phyloP scores from a whole-genome alignment of 1,139 yeast species.

The Neolecta irregularis region DNA sequence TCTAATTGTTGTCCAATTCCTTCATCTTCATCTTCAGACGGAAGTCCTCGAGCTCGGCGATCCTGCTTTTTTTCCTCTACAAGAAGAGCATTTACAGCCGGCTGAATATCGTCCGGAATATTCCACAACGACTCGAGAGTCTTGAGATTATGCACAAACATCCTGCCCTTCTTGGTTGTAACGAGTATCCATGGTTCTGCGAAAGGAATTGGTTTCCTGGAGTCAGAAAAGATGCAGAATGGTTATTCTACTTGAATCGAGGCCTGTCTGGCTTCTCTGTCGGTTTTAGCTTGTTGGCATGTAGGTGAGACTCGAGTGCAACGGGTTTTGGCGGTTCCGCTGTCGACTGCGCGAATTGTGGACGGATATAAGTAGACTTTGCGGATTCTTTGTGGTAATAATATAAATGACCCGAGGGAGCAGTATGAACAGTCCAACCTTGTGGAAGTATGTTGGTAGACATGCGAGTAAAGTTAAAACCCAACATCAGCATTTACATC shows the following conservation, averaged over 20 bases:
- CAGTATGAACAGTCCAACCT: conserved; percentile 12
- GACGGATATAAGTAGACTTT: conserved; percentile 21
- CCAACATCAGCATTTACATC: too few species aligned
- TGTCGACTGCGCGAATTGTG: conserved; percentile 13
- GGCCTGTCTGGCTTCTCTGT: conserved; percentile 14
- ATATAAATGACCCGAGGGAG: conserved; percentile 24
- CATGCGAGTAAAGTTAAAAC: too few species aligned
- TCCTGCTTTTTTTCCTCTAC: conserved; percentile 3
- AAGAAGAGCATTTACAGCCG: conserved; percentile 21
- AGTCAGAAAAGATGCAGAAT: conserved; percentile 6
- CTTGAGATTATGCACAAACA: conserved; percentile 29
- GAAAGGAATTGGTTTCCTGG: conserved; percentile 9
- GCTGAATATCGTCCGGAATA: conserved; percentile 25
- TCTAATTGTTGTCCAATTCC: conserved; percentile 16
- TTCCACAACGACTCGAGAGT: conserved; percentile 27
- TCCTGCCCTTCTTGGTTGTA: conserved; percentile 31
- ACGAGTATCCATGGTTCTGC: conserved; percentile 30
- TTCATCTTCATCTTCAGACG: conserved; percentile 12
- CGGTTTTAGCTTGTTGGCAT: conserved; percentile 2
- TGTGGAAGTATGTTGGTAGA: not conserved
- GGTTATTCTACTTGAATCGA: conserved; percentile 16
- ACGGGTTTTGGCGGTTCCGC: conserved; percentile 9
- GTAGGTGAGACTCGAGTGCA: conserved; percentile 6
- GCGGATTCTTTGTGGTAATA: conserved; percentile 21
- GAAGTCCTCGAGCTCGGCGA: conserved; percentile 2